Base-by-base conservation (phyloP, 805 yeast genomes). In the Metschnikowia colocasiae region DNA sequence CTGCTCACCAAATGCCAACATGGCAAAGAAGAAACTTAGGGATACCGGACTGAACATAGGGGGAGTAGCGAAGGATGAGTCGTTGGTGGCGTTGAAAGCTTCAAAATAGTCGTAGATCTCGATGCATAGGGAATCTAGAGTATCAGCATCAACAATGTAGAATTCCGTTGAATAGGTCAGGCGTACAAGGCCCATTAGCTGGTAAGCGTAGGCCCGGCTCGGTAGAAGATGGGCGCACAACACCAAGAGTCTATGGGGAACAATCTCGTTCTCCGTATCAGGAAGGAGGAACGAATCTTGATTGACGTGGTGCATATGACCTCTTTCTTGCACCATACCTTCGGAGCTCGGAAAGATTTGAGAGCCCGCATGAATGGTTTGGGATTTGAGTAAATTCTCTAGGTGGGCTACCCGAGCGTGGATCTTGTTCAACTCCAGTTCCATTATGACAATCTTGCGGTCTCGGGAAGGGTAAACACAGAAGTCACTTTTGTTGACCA, bases 401-500 rank as follows among this genome's bases (percentile, higher is more conserved):
- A 67, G 56, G 40, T 61, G 58, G 35, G 59, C 59, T 13, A 69
- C 63, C 33, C 63, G 56, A 35, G 60, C 67, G 46, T 68, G 69
- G 13, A 71, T 54, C 26, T 59, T 56, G 46, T 68, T 62, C 51
- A 71, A 57, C 27, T 71, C 75, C 45, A 68, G 62, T 53, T 71
- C 74, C 75, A 71, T 70, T 31, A 71, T 68, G 33, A 71, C 69
- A 26, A 71, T 66, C 52, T 71, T 71, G 33, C 76, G 60, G 52
- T 70, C 74, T 19, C 69, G 61, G 9, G 63, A 48, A 3, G 74
- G 73, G 50, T 71, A 71, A 3, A 59, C 52, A 47, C 76, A 71
- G 10, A 55, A 65, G 25, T 56, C 60, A 10, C 51, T 61, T 51
- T 65, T 67, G 46, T 60, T 63, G 40, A 61, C 61, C 40, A 60